Evolutionary conservation across 805 yeast genomes (phyloP), one percentile per base, ranked within the genome.

Genomic region (Barnettozyma vustinii): DNA sequence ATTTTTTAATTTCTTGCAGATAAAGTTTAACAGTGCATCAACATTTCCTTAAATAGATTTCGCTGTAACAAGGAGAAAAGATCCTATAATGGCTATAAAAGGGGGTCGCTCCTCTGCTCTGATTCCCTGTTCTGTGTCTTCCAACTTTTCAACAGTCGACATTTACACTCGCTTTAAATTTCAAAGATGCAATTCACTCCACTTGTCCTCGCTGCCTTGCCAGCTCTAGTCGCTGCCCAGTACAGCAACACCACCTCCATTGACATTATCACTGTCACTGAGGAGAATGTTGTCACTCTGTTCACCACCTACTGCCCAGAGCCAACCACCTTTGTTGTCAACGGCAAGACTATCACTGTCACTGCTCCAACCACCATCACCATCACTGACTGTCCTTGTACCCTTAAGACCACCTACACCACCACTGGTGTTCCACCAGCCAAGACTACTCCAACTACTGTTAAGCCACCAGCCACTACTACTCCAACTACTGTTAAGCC

Each of bases 301-400:
- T 77, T 73, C 78, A 80, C 86, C 71, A 86, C 95, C 60, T 86
- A 83, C 84, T 87, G 95, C 72, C 95, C 96, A 67, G 72, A 63
- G 55, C 70, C 95, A 46, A 87, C 96, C 60, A 70, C 76, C 52
- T 61, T 87, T 52, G 74, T 73, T 56, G 79, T 81, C 68, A 83
- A 81, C 77, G 76, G 75, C 75, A 66, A 66, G 66, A 84, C 92
- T 64, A 77, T 80, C 80, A 80, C 85, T 57, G 89, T 84, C 65
- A 80, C 91, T 53, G 83, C 68, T 61, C 81, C 92, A 53, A 84
- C 92, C 67, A 87, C 95, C 59, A 70, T 87, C 62, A 87, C 94
- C 68, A 77, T 87, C 79, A 84, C 95, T 62, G 84, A 87, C 76
- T 82, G 87, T 71, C 91, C 91, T 66, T 87, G 96, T 76, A 85